These are phyloP conservation scores for Fraxinus angustifolia DNA, from an alignment of 305 asterid species.

Conservation along the genomic window DNA sequence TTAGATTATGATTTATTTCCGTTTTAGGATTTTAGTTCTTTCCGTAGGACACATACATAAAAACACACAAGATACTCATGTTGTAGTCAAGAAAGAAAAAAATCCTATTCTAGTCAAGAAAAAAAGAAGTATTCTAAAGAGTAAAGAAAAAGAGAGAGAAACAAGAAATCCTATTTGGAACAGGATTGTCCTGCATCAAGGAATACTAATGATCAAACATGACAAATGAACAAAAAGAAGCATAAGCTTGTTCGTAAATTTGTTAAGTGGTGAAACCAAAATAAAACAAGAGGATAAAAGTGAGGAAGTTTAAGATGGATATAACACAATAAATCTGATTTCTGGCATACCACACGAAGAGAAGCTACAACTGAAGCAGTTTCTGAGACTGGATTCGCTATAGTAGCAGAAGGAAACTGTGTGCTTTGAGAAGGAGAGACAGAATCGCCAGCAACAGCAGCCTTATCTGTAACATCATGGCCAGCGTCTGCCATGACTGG, in stretches of 20 bases:
- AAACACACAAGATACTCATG: background rate
- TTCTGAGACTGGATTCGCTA: conserved; percentile 58
- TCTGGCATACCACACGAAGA: conserved; percentile 69
- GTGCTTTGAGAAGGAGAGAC: conserved; percentile 47
- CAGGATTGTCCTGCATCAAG: background rate
- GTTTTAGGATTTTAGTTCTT: background rate
- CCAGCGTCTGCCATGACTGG: conserved; percentile 51
- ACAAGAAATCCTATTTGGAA: background rate
- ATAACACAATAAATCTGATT: conserved; percentile 8
- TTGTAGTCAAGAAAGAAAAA: background rate
- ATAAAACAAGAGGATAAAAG: conserved; percentile 8
- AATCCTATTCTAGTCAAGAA: background rate
- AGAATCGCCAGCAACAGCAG: conserved; percentile 36
- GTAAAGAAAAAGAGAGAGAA: background rate
- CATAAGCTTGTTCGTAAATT: background rate
- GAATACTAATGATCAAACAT: background rate
- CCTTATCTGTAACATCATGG: conserved; percentile 47
- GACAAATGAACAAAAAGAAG: conserved; percentile 1
- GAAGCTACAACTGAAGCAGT: conserved; percentile 72
- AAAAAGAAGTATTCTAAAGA: background rate
- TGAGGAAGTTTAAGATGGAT: background rate
- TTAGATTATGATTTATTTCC: background rate
- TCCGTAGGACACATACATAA: background rate
- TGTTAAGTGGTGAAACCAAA: conserved; percentile 7
- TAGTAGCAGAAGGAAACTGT: conserved; percentile 48